These are phyloP conservation scores for Selaginella tamariscina DNA, from an alignment of 75 land plant genomes.

Conservation along the genomic window DNA sequence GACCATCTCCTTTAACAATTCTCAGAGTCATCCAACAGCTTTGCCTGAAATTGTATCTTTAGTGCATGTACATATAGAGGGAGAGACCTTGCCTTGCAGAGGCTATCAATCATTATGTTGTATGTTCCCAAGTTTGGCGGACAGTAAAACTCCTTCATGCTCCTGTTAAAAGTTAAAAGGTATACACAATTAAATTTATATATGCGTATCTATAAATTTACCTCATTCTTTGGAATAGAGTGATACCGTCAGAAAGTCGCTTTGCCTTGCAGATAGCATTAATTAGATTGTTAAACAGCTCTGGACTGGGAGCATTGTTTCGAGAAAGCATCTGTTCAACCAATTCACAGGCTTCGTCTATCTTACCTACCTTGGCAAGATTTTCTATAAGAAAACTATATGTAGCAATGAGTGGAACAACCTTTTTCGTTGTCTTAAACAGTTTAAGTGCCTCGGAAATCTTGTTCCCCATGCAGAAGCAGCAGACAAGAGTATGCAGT, in stretches of 20 bases:
- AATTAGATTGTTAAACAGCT: neutral
- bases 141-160: neutral
- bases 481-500: neutral
- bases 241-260: neutral
- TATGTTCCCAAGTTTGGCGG: neutral
- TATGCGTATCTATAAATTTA: too few relatives aligned
- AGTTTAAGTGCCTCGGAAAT: neutral
- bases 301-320: neutral
- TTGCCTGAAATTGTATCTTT: too few relatives aligned
- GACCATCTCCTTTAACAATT: neutral
- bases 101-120: neutral
- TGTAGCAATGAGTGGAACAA: neutral
- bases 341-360: neutral
- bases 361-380: neutral
- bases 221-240: neutral
- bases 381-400: neutral
- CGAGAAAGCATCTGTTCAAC: neutral
- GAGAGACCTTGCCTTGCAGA: too few relatives aligned
- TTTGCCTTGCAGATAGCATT: neutral
- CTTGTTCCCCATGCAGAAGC: neutral
- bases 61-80: too few relatives aligned
- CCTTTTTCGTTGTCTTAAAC: neutral
- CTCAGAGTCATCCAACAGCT: constrained; percentile 2
- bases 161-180: too few relatives aligned
- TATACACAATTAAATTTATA: too few relatives aligned